Evolutionary conservation across 108 stramenopile genomes (phyloP), one percentile per base, ranked within the genome.

Genomic region (Conticribra guillardii): DNA sequence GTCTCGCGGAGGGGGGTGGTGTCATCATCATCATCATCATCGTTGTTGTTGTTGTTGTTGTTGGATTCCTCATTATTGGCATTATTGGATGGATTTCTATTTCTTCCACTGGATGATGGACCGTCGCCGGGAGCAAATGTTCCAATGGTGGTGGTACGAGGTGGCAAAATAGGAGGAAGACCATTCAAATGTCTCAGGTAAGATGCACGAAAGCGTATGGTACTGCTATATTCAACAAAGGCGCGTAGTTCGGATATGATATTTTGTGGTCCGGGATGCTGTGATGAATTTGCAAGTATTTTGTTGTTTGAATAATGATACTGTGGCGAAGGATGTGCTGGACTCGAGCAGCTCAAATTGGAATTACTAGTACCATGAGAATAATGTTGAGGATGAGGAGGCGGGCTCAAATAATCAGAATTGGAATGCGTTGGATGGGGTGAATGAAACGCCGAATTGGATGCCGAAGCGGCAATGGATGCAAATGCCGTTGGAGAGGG

Each of bases 101-200:
- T n/a, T n/a, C n/a, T n/a, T n/a, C n/a, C n/a, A n/a, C n/a, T n/a
- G n/a, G n/a, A n/a, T n/a, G n/a, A 45, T 49, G 33, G 26, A 31
- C 21, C n/a, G 48, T 7, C 23, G 1, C 23, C 4, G 27, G 33
- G 59, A 34, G 59, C 4, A 34, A 48, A 47, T 26, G 2, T 19
- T 7, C 15, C 5, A 16, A 18, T 19, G 1, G 46, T 4, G 7
- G 61, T 27, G 15, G 33, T 23, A 19, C 16, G 34, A 18, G 64
- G 63, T 15, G 57, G 55, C 0, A 54, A 48, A 8, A 50, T 49
- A 15, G 52, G 46, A 7, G 34, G 31, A 9, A 65, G 54, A 3
- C 85, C 83, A 16, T 81, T 83, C 41, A 89, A 61, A 69, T 91
- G 92, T 2, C 76, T 67, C 18, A 94, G 62, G 69, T 84, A 94